Percentiles rank a stretch among this genome's conserved stretches.
phyloP scores from a whole-genome alignment of 2,329 filamentous ascomycete genomes.

The Colletotrichum filicis region DNA sequence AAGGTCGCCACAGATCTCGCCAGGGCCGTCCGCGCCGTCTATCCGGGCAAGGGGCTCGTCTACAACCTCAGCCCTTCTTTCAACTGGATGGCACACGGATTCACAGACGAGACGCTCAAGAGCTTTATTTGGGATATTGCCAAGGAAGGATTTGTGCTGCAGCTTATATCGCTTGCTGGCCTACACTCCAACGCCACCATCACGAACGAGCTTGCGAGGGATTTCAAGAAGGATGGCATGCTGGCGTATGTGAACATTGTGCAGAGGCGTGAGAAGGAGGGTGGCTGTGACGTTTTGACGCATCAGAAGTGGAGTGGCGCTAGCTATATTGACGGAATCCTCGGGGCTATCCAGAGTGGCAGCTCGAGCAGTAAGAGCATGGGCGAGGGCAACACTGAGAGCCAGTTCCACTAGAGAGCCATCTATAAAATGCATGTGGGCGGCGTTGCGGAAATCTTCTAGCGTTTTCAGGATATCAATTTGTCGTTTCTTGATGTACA shows the following conservation, averaged over 20 bases:
- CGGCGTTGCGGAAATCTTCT: neutral
- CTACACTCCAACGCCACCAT: constrained; percentile 74
- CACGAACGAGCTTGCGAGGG: constrained; percentile 78
- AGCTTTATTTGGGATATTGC: constrained; percentile 98
- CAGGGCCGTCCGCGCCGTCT: constrained; percentile 74
- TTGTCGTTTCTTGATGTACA: neutral
- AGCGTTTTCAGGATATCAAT: neutral
- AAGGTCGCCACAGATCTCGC: constrained; percentile 80
- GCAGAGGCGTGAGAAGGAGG: constrained; percentile 88
- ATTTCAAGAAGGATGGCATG: constrained; percentile 94
- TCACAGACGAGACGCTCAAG: constrained; percentile 82
- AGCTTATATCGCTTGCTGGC: constrained; percentile 74
- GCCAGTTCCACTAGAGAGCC: constrained; percentile 61
- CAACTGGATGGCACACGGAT: constrained; percentile 98
- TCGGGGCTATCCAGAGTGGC: constrained; percentile 91
- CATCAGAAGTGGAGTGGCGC: constrained; percentile 88
- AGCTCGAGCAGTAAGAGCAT: constrained; percentile 91
- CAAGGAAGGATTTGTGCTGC: constrained; percentile 81
- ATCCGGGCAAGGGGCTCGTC: constrained; percentile 88
- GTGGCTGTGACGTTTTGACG: constrained; percentile 91
- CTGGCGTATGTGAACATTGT: constrained; percentile 96
- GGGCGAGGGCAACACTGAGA: constrained; percentile 94
- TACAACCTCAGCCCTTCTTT: constrained; percentile 98
- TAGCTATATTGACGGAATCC: constrained; percentile 84
- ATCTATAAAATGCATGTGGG: constrained; percentile 18